Evolutionary conservation across 1,284 basidiomycete genomes (phyloP).

Genomic region (Cutaneotrichosporon sp.): DNA sequence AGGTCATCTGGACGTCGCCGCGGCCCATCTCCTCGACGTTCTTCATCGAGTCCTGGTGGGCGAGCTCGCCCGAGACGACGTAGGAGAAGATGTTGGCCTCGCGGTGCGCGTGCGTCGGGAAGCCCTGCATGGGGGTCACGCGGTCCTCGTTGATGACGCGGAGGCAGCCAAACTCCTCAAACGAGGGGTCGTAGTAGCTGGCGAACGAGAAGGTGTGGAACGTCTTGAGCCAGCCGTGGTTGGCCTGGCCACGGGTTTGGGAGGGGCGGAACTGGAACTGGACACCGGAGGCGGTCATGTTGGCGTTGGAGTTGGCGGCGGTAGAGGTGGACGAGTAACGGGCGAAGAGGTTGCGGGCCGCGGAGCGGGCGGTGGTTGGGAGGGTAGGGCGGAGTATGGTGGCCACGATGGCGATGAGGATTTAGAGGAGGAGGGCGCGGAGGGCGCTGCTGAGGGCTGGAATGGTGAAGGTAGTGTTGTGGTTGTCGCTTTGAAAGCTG

Average conservation of each 20-base stretch:
- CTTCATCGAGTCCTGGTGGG: constrained; percentile 77
- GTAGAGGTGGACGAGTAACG: background rate
- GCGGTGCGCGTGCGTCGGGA: constrained; percentile 79
- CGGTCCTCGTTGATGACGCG: constrained; percentile 63
- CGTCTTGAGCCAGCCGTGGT: constrained; percentile 87
- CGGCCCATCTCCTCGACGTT: constrained; percentile 84
- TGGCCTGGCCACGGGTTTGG: constrained; percentile 70
- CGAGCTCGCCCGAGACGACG: constrained; percentile 57
- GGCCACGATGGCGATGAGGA: constrained; percentile 19
- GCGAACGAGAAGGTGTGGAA: constrained; percentile 83
- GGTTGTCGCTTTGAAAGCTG: constrained; percentile 1
- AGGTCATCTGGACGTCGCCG: constrained; percentile 88
- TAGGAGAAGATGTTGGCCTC: constrained; percentile 94
- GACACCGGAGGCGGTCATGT: constrained; percentile 14
- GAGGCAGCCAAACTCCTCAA: constrained; percentile 51
- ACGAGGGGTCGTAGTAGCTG: constrained; percentile 62
- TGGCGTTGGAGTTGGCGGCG: constrained; percentile 5
- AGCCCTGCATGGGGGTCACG: constrained; percentile 65
- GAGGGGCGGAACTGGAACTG: constrained; percentile 58
- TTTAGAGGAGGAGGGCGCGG: constrained; percentile 7
- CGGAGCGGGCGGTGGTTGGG: constrained; percentile 10
- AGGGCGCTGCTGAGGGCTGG: constrained; percentile 1
- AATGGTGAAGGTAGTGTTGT: constrained; percentile 11
- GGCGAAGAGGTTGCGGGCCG: constrained; percentile 10
- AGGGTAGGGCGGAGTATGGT: constrained; percentile 20